Percentiles rank a stretch among this genome's conserved stretches.
These are phyloP conservation scores for Heliocybe sulcata DNA, from an alignment of 1,284 basidiomycete genomes.

Conservation along the genomic window DNA sequence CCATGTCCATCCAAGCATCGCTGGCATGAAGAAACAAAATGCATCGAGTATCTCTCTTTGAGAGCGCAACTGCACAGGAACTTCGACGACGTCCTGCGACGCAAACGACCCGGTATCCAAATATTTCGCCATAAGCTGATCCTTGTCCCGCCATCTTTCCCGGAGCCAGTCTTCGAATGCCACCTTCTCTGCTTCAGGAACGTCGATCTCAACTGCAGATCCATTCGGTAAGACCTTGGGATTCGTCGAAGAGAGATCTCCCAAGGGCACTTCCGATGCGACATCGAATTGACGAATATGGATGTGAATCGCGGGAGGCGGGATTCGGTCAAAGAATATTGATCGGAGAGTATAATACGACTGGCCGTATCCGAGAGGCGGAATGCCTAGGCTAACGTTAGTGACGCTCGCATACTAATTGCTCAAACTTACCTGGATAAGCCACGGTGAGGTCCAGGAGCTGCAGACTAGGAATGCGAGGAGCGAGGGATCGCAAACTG, in stretches of 20 bases:
- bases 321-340: conserved; percentile 77
- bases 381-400: conserved; percentile 43
- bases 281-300: conserved; percentile 79
- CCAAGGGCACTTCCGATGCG: conserved; percentile 56
- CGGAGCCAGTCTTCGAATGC: conserved; percentile 83
- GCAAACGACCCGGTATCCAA: conserved; percentile 39
- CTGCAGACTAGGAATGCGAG: conserved; percentile 70
- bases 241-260: conserved; percentile 36
- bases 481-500: conserved; percentile 74
- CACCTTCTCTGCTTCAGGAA: conserved; percentile 60
- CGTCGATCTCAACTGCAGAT: conserved; percentile 41
- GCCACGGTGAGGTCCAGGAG: conserved; percentile 87
- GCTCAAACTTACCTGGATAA: conserved; percentile 64
- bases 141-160: conserved; percentile 80
- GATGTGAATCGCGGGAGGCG: conserved; percentile 84
- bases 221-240: conserved; percentile 25
- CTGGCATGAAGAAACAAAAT: conserved; percentile 65
- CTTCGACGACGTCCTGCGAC: conserved; percentile 28
- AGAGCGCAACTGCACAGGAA: conserved; percentile 52
- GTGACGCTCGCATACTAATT: not conserved
- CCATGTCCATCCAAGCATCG: conserved; percentile 45
- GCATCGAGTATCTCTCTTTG: conserved; percentile 53
- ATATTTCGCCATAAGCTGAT: conserved; percentile 63
- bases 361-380: conserved; percentile 69
- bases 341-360: conserved; percentile 84